Evolutionary conservation across 306 rosid species (phyloP), one percentile per base, ranked within the genome.

Genomic region (Begonia loranthoides): DNA sequence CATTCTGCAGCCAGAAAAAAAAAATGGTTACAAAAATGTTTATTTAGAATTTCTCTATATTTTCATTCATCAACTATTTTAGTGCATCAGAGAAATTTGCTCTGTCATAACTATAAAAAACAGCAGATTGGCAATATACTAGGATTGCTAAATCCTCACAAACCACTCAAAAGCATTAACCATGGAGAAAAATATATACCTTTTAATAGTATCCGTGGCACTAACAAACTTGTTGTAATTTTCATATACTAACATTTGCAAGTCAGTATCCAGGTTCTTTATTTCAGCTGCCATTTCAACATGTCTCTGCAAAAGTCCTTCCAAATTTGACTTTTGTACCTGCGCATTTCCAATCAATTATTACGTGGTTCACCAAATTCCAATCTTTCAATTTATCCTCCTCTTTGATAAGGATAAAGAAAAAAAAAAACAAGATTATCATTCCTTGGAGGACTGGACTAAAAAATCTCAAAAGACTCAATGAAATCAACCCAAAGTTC

Each of bases 221-320:
- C 95, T 82, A 58, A 90, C 75, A 66, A 90, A 85, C 73, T 85
- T 90, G 68, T 82, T 90, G 66, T 85, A 90, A 66, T 90, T 80
- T 74, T 90, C 97, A 51, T 82, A 90, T 3, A 90, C 95, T 15
- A 90, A 56, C 95, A 85, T 90, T 72, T 90, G 97, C 63, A 90
- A 65, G 65, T 85, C 97, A 10, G 95, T 90, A 61, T 90, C 97
- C 2, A 90, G 94, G 78, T 90, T 90, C 92, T 90, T 90, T n/a
- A 85, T 86, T 67, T 90, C 97, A 14, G 97, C 95, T 2, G 97
- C 94, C 85, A 86, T 70, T 57, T 78, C 82, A 44, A 85, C 87
- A 54, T 90, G 95, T 44, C 71, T 73, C 55, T 82, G 87, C 64
- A 90, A 81, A 36, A 90, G 73, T 15, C 87, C 87, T 76, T 82